Evolutionary conservation across 768 basidiomycete genomes (phyloP).

Genomic region (Phaffia australis): DNA sequence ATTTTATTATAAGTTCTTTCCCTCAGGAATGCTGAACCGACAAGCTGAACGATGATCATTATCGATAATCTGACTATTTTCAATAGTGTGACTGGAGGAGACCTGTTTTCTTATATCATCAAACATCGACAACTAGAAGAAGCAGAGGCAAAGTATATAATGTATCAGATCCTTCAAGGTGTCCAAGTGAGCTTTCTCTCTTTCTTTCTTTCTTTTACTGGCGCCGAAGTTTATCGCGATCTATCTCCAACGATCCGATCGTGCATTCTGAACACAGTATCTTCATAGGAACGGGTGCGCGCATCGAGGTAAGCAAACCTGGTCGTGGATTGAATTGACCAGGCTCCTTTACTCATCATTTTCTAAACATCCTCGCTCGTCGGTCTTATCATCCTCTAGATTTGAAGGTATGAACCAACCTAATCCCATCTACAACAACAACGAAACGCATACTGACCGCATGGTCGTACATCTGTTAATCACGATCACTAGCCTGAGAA

Average conservation of each 20-base stretch:
- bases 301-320: slow-evolving; percentile 17
- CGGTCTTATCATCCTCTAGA: neutral
- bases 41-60: too few relatives aligned
- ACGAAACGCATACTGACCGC: too few relatives aligned
- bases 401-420: slow-evolving; percentile 11
- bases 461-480: too few relatives aligned
- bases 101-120: slow-evolving; percentile 20
- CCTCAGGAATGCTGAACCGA: too few relatives aligned
- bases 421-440: neutral
- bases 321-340: too few relatives aligned
- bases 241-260: neutral
- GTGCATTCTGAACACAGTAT: neutral
- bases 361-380: neutral
- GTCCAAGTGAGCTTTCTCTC: slow-evolving; percentile 1
- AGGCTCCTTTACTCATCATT: too few relatives aligned
- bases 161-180: slow-evolving; percentile 21
- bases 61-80: too few relatives aligned
- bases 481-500: slow-evolving; percentile 15
- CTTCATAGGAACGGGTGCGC: slow-evolving; percentile 15
- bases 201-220: neutral
- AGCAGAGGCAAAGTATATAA: slow-evolving; percentile 19
- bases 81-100: slow-evolving; percentile 21
- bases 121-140: slow-evolving; percentile 10
- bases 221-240: neutral
- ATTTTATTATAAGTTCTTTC: too few relatives aligned